These are phyloP conservation scores for Picochlorum sp. DNA, from an alignment of 139 green algal species.

Conservation along the genomic window DNA sequence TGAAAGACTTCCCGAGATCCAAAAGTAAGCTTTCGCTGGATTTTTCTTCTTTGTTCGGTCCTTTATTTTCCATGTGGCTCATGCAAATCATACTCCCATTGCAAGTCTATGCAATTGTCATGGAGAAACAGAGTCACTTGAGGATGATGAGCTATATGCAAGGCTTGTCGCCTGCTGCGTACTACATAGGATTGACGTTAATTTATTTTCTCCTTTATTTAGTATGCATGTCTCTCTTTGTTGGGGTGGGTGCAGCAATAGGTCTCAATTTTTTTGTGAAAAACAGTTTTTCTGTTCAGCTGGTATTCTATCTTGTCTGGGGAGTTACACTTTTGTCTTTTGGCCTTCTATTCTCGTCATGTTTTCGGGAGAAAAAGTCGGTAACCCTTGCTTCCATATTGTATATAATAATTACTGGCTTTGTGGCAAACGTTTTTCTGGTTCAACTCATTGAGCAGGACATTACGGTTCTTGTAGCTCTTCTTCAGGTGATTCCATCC, in stretches of 20 bases:
- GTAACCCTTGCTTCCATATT: conserved; percentile 19
- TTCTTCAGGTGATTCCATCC: conserved; percentile 33
- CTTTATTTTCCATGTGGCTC: conserved; percentile 74
- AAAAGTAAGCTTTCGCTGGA: conserved; percentile 45
- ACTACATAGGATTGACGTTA: conserved; percentile 41
- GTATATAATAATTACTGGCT: conserved; percentile 28
- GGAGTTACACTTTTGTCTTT: conserved; percentile 45
- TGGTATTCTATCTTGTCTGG: conserved; percentile 63
- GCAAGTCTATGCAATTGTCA: conserved; percentile 31
- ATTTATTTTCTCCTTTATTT: conserved; percentile 47
- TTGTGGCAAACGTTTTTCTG: conserved; percentile 51
- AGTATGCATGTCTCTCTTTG: conserved; percentile 58
- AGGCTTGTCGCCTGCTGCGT: conserved; percentile 16
- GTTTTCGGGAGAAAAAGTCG: conserved; percentile 11
- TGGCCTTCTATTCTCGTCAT: conserved; percentile 32
- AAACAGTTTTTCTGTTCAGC: conserved; percentile 49
- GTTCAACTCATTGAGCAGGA: conserved; percentile 42
- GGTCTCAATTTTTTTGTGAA: conserved; percentile 68
- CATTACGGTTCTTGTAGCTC: conserved; percentile 8
- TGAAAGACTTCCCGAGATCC: conserved; percentile 56
- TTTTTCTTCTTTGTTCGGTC: conserved; percentile 68
- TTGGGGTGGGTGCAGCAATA: conserved; percentile 37
- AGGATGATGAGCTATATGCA: conserved; percentile 77
- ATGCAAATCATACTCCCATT: conserved; percentile 24
- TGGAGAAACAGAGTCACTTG: conserved; percentile 59